These are phyloP conservation scores for Aspergillus fumigatus DNA, from an alignment of 2,329 filamentous ascomycete genomes.

Conservation along the genomic window DNA sequence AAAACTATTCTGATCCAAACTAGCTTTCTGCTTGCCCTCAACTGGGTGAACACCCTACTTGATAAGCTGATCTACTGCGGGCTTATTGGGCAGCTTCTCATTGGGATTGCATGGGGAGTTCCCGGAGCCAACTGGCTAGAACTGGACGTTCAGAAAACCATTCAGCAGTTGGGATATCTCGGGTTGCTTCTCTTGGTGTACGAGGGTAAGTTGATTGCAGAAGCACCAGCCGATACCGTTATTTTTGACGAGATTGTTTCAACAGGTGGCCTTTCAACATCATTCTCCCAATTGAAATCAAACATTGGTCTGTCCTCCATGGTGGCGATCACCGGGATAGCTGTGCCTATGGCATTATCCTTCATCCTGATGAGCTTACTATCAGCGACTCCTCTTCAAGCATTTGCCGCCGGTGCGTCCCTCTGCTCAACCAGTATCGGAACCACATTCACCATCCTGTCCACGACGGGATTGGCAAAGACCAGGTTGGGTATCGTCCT, in stretches of 20 bases:
- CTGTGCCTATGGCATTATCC: conserved; percentile 60
- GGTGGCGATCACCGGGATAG: conserved; percentile 64
- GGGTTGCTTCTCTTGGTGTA: conserved; percentile 69
- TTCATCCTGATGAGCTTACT: conserved; percentile 54
- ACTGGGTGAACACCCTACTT: conserved; percentile 53
- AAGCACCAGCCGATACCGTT: not conserved
- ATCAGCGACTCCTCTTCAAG: conserved; percentile 52
- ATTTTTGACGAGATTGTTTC: not conserved
- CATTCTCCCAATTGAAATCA: conserved; percentile 50
- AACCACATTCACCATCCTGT: conserved; percentile 63
- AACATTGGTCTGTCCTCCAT: conserved; percentile 57
- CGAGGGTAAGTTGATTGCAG: conserved; percentile 48
- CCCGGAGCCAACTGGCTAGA: conserved; percentile 61
- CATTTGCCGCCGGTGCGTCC: conserved; percentile 68
- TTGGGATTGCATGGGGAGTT: conserved; percentile 66
- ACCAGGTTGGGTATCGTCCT: conserved; percentile 60
- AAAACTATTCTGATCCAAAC: conserved; percentile 55
- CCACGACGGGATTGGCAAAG: conserved; percentile 54
- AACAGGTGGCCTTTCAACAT: conserved; percentile 24
- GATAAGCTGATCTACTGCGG: conserved; percentile 64
- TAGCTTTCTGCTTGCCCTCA: conserved; percentile 61
- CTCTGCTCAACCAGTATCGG: conserved; percentile 71
- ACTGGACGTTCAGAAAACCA: conserved; percentile 46
- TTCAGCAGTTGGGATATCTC: conserved; percentile 66
- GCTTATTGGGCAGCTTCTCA: conserved; percentile 65